These are phyloP conservation scores for Phytophthora pisi DNA, from an alignment of 352 stramenopile genomes.

Conservation along the genomic window DNA sequence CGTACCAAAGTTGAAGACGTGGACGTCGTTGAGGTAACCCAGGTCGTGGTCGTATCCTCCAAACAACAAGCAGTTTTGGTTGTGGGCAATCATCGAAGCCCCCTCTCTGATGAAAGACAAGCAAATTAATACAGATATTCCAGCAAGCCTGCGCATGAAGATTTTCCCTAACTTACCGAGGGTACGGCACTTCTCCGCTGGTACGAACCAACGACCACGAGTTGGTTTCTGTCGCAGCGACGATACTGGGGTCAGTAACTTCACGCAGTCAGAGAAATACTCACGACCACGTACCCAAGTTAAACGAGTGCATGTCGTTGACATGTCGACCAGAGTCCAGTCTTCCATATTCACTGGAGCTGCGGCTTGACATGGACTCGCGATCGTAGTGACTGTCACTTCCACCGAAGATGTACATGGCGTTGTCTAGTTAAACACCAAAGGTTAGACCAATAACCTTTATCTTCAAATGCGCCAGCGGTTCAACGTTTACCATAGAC, in stretches of 20 bases:
- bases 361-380: conserved; percentile 70
- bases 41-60: conserved; percentile 96
- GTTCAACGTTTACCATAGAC: conserved; percentile 62
- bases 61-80: conserved; percentile 94
- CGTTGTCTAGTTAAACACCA: conserved; percentile 24
- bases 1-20: conserved; percentile 96
- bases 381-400: conserved; percentile 58
- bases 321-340: conserved; percentile 78
- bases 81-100: conserved; percentile 91
- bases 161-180: conserved; percentile 41
- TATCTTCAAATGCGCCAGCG: background rate
- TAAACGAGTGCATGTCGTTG: conserved; percentile 97
- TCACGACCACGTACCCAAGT: conserved; percentile 65
- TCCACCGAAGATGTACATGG: conserved; percentile 43
- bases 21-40: conserved; percentile 95
- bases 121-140: background rate
- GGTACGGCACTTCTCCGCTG: conserved; percentile 67
- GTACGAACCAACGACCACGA: conserved; percentile 41
- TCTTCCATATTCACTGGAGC: conserved; percentile 94
- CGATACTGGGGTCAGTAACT: conserved; percentile 3
- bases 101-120: conserved; percentile 54
- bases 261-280: background rate
- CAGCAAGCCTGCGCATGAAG: background rate
- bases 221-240: conserved; percentile 58
- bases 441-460: background rate